Evolutionary conservation across 1,139 yeast species (phyloP), one percentile per base, ranked within the genome.

Genomic region (Yamadazyma conglobata): DNA sequence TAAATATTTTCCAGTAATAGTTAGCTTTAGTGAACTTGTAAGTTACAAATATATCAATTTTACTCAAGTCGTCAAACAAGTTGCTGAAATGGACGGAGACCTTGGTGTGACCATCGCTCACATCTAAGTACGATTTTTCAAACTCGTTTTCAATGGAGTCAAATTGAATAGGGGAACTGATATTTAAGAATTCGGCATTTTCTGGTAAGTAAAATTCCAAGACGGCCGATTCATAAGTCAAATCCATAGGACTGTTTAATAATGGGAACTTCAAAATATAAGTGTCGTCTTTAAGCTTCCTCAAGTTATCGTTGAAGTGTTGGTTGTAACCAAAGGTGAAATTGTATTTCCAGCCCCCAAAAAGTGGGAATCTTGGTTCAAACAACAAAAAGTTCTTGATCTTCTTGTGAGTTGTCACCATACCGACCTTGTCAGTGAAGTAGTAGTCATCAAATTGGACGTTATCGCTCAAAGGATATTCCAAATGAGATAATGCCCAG

Each of bases 301-400:
- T 76, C 35, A 87, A 64, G 46, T 70, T 78, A 29, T 73, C 61
- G 16, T 63, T 52, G 27, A 88, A 60, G 23, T 68, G 63, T 42
- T 77, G 73, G 34, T 81, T 76, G 96, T 96, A 93, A 6, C 97
- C 97, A 48, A 91, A 62, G 13, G 98, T 91, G 65, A 87, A 91
- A 60, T 91, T 88, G 60, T 88, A 91, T 48, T 80, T 75, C 99
- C 99, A 91, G 24, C 89, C 94, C 29, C 98, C 99, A 60, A 87
- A 85, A 6, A 91, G 51, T 9, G 99, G 99, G 64, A 70, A 91
- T 54, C 99, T 73, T 34, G 98, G 98, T 49, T 73, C 77, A 42
- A 91, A 56, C 24, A 79, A 65, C 34, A 87, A 60, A 39, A 68
- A 73, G 30, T 56, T 50, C 34, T 70, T 60, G 10, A 70, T 48